phyloP scores from a whole-genome alignment of 2,329 filamentous ascomycete genomes.

The Ophiosphaerella narmari region DNA sequence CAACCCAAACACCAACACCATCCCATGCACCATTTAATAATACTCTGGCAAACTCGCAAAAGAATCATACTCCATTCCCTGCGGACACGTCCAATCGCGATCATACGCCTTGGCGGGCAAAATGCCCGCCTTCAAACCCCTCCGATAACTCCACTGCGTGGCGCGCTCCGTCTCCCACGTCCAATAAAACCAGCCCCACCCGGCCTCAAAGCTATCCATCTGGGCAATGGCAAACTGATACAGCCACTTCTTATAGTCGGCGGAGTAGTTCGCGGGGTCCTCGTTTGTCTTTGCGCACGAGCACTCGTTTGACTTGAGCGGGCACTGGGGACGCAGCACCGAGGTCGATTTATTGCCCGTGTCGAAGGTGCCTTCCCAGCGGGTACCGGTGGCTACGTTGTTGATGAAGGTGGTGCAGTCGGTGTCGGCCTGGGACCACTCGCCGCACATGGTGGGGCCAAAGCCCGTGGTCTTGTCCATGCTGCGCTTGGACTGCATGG shows the following conservation, averaged over 20 bases:
- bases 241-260: constrained; percentile 81
- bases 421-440: constrained; percentile 97
- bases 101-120: constrained; percentile 63
- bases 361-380: constrained; percentile 88
- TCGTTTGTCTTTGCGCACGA: constrained; percentile 78
- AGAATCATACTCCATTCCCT: constrained; percentile 41
- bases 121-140: constrained; percentile 76
- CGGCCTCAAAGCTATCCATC: constrained; percentile 91
- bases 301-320: constrained; percentile 65
- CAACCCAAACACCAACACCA: background rate
- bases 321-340: constrained; percentile 75
- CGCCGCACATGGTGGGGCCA: constrained; percentile 90
- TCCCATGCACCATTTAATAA: constrained; percentile 32
- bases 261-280: constrained; percentile 68
- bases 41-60: constrained; percentile 53
- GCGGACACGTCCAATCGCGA: constrained; percentile 50
- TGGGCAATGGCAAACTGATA: constrained; percentile 92
- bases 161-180: constrained; percentile 91
- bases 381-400: constrained; percentile 83
- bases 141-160: constrained; percentile 90
- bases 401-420: constrained; percentile 89
- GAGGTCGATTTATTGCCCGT: constrained; percentile 65
- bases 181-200: constrained; percentile 99
- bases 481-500: constrained; percentile 72
- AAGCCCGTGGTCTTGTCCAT: constrained; percentile 79